Evolutionary conservation across 768 basidiomycete genomes (phyloP).

Genomic region (Dentipellis sp.): DNA sequence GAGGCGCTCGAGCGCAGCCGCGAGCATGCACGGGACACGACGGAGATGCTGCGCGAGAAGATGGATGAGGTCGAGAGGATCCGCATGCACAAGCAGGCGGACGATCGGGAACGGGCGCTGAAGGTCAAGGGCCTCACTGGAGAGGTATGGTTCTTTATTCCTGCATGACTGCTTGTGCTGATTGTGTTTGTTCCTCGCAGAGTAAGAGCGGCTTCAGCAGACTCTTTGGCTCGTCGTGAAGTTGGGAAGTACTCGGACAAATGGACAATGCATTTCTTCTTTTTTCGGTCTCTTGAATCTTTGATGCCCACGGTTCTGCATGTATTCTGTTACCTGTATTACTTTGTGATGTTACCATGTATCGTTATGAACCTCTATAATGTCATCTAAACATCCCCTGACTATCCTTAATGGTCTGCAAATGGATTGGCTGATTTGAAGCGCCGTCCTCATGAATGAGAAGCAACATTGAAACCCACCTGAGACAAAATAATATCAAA

Average conservation of each 20-base stretch:
- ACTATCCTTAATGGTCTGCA: too few relatives aligned
- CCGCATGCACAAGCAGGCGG: conserved; percentile 53
- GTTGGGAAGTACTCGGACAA: background rate
- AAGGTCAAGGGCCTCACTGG: conserved; percentile 8
- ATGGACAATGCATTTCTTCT: background rate
- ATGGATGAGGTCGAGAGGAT: conserved; percentile 64
- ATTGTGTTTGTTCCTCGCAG: background rate
- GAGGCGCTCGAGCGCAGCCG: conserved; percentile 42
- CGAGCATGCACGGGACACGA: conserved; percentile 46
- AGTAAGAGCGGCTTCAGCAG: background rate
- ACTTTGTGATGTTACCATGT: too few relatives aligned
- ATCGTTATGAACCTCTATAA: too few relatives aligned
- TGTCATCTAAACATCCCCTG: too few relatives aligned
- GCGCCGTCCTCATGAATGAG: too few relatives aligned
- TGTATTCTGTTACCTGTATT: too few relatives aligned
- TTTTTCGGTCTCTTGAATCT: background rate
- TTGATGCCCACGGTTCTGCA: too few relatives aligned
- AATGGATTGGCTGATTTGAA: too few relatives aligned
- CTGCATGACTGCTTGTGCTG: too few relatives aligned
- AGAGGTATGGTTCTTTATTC: background rate
- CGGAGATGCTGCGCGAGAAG: conserved; percentile 59
- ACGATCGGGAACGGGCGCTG: conserved; percentile 31
- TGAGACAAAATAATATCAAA: too few relatives aligned
- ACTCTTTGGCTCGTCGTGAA: background rate
- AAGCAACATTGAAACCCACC: too few relatives aligned